These are phyloP conservation scores for Prunella vulgaris DNA, from an alignment of 257 asterid genomes.

Conservation along the genomic window DNA sequence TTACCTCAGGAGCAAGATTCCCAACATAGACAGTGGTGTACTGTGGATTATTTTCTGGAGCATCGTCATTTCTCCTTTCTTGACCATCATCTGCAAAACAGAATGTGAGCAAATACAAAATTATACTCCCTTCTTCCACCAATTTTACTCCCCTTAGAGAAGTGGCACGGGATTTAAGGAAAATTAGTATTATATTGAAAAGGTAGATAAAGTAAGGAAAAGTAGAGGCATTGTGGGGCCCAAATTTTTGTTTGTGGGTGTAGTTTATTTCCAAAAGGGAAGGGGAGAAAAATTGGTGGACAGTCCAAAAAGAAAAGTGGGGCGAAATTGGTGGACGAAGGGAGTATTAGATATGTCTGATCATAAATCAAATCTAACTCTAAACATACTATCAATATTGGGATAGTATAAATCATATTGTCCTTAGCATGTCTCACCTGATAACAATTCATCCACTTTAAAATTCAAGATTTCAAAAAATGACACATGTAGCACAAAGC, in stretches of 20 bases:
- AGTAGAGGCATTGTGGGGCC: too few relatives aligned
- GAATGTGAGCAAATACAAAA: background rate
- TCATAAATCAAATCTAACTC: background rate
- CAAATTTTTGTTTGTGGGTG: too few relatives aligned
- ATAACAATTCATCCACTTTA: background rate
- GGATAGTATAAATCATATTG: background rate
- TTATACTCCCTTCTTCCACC: too few relatives aligned
- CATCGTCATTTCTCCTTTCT: constrained; percentile 57
- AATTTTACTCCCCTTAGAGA: too few relatives aligned
- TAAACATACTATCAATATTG: background rate
- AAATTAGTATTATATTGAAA: too few relatives aligned
- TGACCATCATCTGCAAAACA: constrained; percentile 62
- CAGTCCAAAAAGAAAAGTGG: too few relatives aligned
- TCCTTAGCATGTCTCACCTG: background rate
- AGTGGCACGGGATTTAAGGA: too few relatives aligned
- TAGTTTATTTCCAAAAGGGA: too few relatives aligned
- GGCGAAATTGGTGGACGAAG: too few relatives aligned
- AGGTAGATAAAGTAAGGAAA: too few relatives aligned
- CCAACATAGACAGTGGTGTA: constrained; percentile 85
- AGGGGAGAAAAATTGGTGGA: too few relatives aligned
- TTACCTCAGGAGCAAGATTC: constrained; percentile 83
- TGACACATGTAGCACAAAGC: background rate
- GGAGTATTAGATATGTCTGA: background rate
- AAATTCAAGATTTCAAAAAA: background rate
- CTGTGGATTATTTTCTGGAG: constrained; percentile 76